Evolutionary conservation across 2,329 filamentous ascomycete species (phyloP), one percentile per base, ranked within the genome.

Genomic region (Penicillium sp.): DNA sequence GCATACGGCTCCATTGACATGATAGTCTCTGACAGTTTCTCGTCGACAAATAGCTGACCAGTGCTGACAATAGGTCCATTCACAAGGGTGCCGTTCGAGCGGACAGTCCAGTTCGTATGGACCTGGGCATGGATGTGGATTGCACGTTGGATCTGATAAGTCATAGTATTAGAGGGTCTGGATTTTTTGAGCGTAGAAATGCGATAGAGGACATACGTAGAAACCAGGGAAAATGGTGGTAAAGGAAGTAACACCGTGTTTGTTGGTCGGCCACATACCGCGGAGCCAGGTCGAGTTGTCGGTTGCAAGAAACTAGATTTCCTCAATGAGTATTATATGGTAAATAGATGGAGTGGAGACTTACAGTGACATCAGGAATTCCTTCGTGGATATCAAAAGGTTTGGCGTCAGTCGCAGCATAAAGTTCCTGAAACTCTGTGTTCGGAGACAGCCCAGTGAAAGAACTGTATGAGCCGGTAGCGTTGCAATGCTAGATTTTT

Each of bases 101-200:
- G 46, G 9, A 61, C n/a, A 2, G 38, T 36, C 47, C 47, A 53
- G 39, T 56, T 48, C 29, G 46, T 56, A 32, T 74, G 69, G 1
- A 66, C 61, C 42, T 69, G 59, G 30, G 71, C 55, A 47, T 74
- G 71, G 44, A 71, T 70, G 54, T 74, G 72, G 10, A 59, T 61
- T 1, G 70, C 55, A 8, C 70, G 64, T 1, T 64, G 56, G 3
- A 54, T 38, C 35, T 69, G 70, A 50, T n/a, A 69, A 67, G 12
- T 67, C 66, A 53, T 15, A 1, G 4, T 17, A 13, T 12, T 25
- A 6, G 48, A 9, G 55, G 57, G 26, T n/a, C 44, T 57, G 50
- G 1, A 26, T 25, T 13, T 27, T 8, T 26, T 20, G 10, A 22
- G 13, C 11, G 4, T 10, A n/a, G 30, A 9, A 5, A 18, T n/a